Evolutionary conservation across 495 filamentous ascomycete genomes (phyloP).

Genomic region (Amniculicola lignicola): DNA sequence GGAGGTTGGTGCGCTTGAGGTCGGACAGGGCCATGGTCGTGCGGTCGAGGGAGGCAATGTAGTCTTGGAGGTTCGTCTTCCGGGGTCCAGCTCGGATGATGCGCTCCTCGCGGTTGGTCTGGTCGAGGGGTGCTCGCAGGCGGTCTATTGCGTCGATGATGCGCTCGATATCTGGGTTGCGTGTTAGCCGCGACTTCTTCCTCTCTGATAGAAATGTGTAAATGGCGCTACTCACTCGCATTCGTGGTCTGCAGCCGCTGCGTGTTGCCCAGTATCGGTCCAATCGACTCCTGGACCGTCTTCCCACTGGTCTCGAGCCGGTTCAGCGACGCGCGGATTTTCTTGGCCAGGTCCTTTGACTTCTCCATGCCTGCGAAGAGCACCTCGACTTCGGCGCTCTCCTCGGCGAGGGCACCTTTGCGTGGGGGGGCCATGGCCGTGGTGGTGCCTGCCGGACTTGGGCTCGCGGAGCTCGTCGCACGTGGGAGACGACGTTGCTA

Average conservation of each 20-base stretch:
- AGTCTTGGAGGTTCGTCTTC: constrained; percentile 75
- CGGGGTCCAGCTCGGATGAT: constrained; percentile 84
- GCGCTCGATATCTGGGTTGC: constrained; percentile 68
- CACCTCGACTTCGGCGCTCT: constrained; percentile 69
- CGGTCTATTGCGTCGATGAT: constrained; percentile 82
- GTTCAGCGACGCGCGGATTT: constrained; percentile 82
- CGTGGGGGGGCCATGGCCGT: constrained; percentile 37
- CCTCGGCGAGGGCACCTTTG: constrained; percentile 56
- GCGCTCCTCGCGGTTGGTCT: constrained; percentile 81
- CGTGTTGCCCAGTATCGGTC: constrained; percentile 90
- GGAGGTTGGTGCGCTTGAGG: constrained; percentile 80
- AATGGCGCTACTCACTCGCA: constrained; percentile 54
- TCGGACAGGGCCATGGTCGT: constrained; percentile 75
- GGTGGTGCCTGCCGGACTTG: constrained; percentile 29
- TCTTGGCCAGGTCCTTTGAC: constrained; percentile 75
- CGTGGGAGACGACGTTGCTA: too few relatives aligned
- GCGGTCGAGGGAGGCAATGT: constrained; percentile 83
- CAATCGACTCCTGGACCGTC: constrained; percentile 85
- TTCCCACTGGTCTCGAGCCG: constrained; percentile 83
- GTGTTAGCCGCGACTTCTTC: neutral
- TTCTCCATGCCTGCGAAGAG: constrained; percentile 64
- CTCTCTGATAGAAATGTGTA: neutral
- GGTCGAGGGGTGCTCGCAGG: constrained; percentile 81
- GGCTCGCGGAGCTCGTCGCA: too few relatives aligned
- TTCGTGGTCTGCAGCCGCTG: constrained; percentile 79